Conservation (phyloP, 73 alveolate species). For the Loxodes magnus region DNA sequence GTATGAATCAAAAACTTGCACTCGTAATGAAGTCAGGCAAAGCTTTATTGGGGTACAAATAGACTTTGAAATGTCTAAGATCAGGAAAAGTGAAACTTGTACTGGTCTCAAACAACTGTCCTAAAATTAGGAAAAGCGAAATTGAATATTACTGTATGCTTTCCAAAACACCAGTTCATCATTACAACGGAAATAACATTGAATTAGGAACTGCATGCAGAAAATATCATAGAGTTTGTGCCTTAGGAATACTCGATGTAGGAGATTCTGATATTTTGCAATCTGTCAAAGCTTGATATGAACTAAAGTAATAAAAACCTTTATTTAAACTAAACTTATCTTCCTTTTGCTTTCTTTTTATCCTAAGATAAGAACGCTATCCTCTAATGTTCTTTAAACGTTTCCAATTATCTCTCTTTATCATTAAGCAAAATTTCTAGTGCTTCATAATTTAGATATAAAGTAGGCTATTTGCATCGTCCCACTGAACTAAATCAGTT, state of each 20-base stretch:
- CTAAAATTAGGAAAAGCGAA: constrained; percentile 88
- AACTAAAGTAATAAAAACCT: too few species aligned
- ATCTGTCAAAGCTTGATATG: too few species aligned
- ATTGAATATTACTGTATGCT: constrained; percentile 92
- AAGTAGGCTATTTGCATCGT: too few species aligned
- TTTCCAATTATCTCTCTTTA: too few species aligned
- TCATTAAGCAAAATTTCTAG: too few species aligned
- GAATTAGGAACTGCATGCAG: constrained; percentile 94
- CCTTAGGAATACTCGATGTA: constrained; percentile 75
- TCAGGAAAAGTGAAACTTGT: constrained; percentile 76
- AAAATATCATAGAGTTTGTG: constrained; percentile 85
- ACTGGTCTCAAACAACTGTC: constrained; percentile 88
- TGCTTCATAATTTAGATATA: too few species aligned
- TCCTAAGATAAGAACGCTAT: too few species aligned
- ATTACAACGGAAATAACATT: constrained; percentile 76
- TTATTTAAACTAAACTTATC: too few species aligned
- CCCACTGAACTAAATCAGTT: too few species aligned
- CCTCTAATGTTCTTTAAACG: too few species aligned
- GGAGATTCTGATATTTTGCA: constrained; percentile 84
- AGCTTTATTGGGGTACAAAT: constrained; percentile 86
- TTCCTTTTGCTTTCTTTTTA: too few species aligned
- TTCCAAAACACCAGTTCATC: constrained; percentile 60
- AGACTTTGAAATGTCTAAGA: constrained; percentile 85
- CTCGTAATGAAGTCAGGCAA: constrained; percentile 93
- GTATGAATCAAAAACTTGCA: constrained; percentile 82